Evolutionary conservation across 2,329 filamentous ascomycete species (phyloP).

Genomic region (Trichophyton mentagrophytes): DNA sequence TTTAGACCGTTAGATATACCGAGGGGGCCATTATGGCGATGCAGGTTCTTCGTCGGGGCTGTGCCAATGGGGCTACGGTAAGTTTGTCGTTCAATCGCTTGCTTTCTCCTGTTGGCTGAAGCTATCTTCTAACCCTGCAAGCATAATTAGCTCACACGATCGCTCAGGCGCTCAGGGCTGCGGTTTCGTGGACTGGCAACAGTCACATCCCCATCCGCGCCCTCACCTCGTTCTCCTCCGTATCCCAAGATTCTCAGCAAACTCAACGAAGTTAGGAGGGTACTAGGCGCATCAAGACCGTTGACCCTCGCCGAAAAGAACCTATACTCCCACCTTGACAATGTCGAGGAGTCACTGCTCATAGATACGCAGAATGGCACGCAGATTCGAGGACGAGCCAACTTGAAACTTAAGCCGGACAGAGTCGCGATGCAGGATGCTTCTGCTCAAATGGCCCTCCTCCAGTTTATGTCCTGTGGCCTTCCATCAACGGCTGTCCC

Average conservation of each 20-base stretch:
- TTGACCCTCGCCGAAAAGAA: conserved; percentile 97
- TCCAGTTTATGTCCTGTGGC: conserved; percentile 98
- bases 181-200: conserved; percentile 12
- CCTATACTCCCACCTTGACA: conserved; percentile 87
- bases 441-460: conserved; percentile 91
- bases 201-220: conserved; percentile 5
- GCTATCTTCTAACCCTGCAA: conserved; percentile 1
- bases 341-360: conserved; percentile 75
- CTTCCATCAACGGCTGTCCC: conserved; percentile 82
- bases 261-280: conserved; percentile 59
- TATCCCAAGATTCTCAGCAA: conserved; percentile 71
- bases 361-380: conserved; percentile 71
- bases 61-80: background rate
- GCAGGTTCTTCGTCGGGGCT: conserved; percentile 1
- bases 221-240: conserved; percentile 49
- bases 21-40: conserved; percentile 2
- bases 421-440: conserved; percentile 98
- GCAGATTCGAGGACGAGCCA: conserved; percentile 73
- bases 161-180: background rate
- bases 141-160: conserved; percentile 9
- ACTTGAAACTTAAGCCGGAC: conserved; percentile 93
- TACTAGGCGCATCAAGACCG: conserved; percentile 50
- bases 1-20: background rate
- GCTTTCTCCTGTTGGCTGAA: background rate
- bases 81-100: background rate